Evolutionary conservation across 1,284 basidiomycete genomes (phyloP), one percentile per base, ranked within the genome.

Genomic region (Malassezia obtusa): DNA sequence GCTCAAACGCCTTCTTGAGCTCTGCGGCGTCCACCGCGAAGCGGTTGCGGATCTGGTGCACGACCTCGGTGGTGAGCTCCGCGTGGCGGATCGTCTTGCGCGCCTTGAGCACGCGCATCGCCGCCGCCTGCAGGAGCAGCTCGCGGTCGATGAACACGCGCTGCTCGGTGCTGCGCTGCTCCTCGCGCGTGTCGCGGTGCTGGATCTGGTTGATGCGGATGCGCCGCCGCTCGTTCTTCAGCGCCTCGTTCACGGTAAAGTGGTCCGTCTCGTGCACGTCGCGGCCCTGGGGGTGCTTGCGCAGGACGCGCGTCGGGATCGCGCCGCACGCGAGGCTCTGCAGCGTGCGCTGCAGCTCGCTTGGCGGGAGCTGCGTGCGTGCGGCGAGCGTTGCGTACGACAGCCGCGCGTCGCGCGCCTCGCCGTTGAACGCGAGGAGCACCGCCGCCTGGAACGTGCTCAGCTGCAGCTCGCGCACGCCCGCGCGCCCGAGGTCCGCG

Each of bases 171-270:
- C 83, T 81, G 61, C 82, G 81, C 24, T 85, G 83, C 77, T 96
- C 92, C 71, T 95, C 90, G 30, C 82, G 86, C 55, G 87, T 84
- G 64, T 90, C 86, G 70, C 90, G 89, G 41, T 85, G 85, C 75
- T 96, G 92, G 59, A 98, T 94, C 47, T 90, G 88, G 71, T 92
- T 95, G 77, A 98, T 92, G 74, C 88, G 86, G 43, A 98, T 82
- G 64, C 84, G 86, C 45, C 83, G 77, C 22, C 83, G 80, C 8
- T 84, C 80, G 68, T 92, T 87, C 37, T 83, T 82, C 74, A 96
- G 94, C 15, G 81, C 82, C 41, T 82, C 78, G 75, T 96, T 95
- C 77, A 86, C 87, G 30, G 75, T 74, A 73, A 98, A 92, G 48
- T 81, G 74, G 72, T 96, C 92, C 0, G 75, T 77, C 36, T 85